A percentile compares a stretch with the other conserved stretches of the same genome.
phyloP scores from a whole-genome alignment of 192 early-diverging fungal species.

The Piromyces sp. region DNA sequence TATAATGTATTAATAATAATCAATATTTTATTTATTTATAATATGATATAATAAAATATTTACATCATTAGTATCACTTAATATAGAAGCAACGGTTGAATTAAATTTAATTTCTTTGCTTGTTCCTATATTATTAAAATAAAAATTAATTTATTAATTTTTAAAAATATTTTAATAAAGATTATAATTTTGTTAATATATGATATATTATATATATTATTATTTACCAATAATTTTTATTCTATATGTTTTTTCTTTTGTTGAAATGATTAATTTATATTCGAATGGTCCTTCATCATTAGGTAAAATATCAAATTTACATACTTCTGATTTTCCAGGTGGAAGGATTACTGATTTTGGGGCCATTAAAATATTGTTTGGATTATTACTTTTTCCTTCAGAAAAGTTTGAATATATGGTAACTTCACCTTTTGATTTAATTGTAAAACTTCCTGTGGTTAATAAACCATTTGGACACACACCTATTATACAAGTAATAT shows the following conservation, averaged over 20 bases:
- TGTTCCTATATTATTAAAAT: neutral
- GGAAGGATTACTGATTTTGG: neutral
- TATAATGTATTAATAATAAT: no score
- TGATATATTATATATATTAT: no score
- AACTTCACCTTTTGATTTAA: neutral
- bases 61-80: neutral
- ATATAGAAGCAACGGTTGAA: neutral
- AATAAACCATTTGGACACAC: neutral
- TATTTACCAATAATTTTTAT: neutral
- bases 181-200: no score
- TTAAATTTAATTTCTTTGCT: neutral
- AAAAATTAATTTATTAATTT: no score
- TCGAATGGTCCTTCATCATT: neutral
- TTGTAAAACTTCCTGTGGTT: neutral
- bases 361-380: neutral
- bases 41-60: neutral
- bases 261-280: neutral
- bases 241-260: neutral
- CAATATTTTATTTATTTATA: no score
- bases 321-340: neutral
- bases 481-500: no score
- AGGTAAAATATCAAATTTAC: neutral
- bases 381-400: neutral
- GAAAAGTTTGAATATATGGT: neutral
- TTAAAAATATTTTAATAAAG: no score